Evolutionary conservation across 257 asterid species (phyloP).

Genomic region (Lycium barbarum): DNA sequence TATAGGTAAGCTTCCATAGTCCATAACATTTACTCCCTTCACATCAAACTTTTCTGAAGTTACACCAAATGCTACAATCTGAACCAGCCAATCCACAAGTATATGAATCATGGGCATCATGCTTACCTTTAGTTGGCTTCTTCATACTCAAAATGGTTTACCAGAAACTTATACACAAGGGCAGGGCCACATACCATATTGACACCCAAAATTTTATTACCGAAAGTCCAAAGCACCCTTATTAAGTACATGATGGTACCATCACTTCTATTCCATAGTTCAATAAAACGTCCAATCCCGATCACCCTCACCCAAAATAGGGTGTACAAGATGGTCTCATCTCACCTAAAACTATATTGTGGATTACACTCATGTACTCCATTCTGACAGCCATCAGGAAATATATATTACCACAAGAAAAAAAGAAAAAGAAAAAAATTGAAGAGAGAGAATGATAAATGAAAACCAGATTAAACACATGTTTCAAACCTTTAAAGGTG

Average conservation of each 20-base stretch:
- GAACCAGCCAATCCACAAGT: not conserved
- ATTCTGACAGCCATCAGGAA: not conserved
- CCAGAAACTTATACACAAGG: not conserved
- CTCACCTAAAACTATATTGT: not conserved
- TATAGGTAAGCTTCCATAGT: conserved; percentile 33
- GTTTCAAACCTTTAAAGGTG: not conserved
- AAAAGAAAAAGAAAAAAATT: too few relatives aligned
- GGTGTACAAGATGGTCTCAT: not conserved
- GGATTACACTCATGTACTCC: not conserved
- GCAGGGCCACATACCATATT: conserved; percentile 4
- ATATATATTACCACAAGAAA: not conserved
- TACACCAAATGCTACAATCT: conserved; percentile 13
- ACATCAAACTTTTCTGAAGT: not conserved
- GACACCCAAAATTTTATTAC: not conserved
- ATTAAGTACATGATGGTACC: not conserved
- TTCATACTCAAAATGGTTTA: not conserved
- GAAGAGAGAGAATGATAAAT: not conserved
- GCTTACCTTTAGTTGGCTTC: not conserved
- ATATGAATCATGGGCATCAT: conserved; percentile 12
- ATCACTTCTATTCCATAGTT: not conserved
- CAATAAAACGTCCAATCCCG: too few relatives aligned
- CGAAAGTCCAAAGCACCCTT: not conserved
- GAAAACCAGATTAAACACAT: not conserved
- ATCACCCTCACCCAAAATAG: too few relatives aligned
- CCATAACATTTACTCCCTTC: not conserved